Percentiles rank a stretch among this genome's conserved stretches.
These are phyloP conservation scores for Penicillium chermesinum DNA, from an alignment of 495 filamentous ascomycete species.

Conservation along the genomic window DNA sequence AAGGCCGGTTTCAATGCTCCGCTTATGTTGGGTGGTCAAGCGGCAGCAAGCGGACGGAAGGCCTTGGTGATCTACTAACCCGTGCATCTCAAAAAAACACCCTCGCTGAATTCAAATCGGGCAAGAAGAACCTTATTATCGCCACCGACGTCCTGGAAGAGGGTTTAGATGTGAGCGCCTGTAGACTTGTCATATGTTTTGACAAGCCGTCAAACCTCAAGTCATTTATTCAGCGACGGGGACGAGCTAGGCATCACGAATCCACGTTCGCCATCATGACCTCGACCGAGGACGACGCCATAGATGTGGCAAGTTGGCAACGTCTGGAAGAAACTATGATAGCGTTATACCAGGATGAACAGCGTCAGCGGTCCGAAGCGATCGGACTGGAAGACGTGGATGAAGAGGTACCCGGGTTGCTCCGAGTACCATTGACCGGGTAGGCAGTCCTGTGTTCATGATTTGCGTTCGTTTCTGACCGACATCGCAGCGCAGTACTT, in stretches of 20 bases:
- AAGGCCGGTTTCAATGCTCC: slow-evolving; percentile 51
- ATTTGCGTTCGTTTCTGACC: background rate
- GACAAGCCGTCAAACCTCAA: slow-evolving; percentile 71
- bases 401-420: slow-evolving; percentile 38
- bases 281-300: slow-evolving; percentile 31
- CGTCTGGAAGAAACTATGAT: slow-evolving; percentile 70
- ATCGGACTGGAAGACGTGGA: slow-evolving; percentile 45
- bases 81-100: slow-evolving; percentile 51
- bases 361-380: slow-evolving; percentile 45
- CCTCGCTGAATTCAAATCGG: slow-evolving; percentile 63
- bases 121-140: slow-evolving; percentile 71
- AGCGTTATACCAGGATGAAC: slow-evolving; percentile 64
- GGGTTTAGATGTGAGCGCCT: slow-evolving; percentile 83
- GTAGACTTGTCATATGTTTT: slow-evolving; percentile 84
- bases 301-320: slow-evolving; percentile 49
- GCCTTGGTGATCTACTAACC: slow-evolving; percentile 58
- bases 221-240: slow-evolving; percentile 84
- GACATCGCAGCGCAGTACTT: slow-evolving; percentile 58
- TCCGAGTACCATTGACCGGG: slow-evolving; percentile 52
- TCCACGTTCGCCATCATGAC: slow-evolving; percentile 70
- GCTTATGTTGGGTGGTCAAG: slow-evolving; percentile 68
- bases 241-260: slow-evolving; percentile 66
- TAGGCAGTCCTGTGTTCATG: slow-evolving; percentile 14
- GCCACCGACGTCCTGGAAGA: slow-evolving; percentile 86
- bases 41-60: slow-evolving; percentile 38